A percentile compares a stretch with the other conserved stretches of the same genome.
These are phyloP conservation scores for Drechslerella dactyloides DNA, from an alignment of 2,329 filamentous ascomycete species.

Conservation along the genomic window DNA sequence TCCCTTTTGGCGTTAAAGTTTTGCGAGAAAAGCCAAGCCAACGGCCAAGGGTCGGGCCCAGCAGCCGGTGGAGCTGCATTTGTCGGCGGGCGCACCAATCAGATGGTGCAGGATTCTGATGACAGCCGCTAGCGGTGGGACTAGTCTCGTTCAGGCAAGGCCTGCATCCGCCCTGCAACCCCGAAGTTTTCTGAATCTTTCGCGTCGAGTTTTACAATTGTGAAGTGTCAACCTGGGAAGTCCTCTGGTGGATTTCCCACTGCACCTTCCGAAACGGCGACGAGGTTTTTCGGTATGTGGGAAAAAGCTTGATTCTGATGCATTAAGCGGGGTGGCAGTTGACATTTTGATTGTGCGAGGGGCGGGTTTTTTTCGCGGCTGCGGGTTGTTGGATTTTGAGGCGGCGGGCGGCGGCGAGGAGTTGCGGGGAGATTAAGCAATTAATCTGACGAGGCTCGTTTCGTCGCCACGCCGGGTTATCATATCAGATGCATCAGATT, in stretches of 20 bases:
- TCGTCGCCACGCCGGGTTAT: slow-evolving; percentile 28
- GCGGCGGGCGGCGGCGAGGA: slow-evolving; percentile 21
- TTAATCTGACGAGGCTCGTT: not conserved
- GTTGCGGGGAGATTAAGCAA: slow-evolving; percentile 45
- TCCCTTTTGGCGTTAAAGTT: not conserved
- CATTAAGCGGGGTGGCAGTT: slow-evolving; percentile 1
- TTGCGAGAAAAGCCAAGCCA: too few species aligned
- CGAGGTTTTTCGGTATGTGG: slow-evolving; percentile 20
- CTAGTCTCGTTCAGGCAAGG: slow-evolving; percentile 43
- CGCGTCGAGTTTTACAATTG: slow-evolving; percentile 10
- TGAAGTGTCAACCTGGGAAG: slow-evolving; percentile 25
- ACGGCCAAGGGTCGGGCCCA: slow-evolving; percentile 25
- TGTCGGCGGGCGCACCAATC: slow-evolving; percentile 39
- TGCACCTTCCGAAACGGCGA: slow-evolving; percentile 39
- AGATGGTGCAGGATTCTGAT: slow-evolving; percentile 32
- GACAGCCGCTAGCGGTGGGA: slow-evolving; percentile 32
- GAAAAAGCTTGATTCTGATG: slow-evolving; percentile 43
- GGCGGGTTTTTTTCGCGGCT: not conserved
- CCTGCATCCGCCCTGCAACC: slow-evolving; percentile 26
- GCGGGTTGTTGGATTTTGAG: slow-evolving; percentile 45
- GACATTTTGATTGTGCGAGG: too few species aligned
- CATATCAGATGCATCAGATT: slow-evolving; percentile 51
- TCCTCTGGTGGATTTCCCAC: not conserved
- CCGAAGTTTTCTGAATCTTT: slow-evolving; percentile 12
- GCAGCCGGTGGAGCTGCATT: slow-evolving; percentile 17